Evolutionary conservation across 176 grass and related monocot species (phyloP).

Genomic region (Carex scoparia): DNA sequence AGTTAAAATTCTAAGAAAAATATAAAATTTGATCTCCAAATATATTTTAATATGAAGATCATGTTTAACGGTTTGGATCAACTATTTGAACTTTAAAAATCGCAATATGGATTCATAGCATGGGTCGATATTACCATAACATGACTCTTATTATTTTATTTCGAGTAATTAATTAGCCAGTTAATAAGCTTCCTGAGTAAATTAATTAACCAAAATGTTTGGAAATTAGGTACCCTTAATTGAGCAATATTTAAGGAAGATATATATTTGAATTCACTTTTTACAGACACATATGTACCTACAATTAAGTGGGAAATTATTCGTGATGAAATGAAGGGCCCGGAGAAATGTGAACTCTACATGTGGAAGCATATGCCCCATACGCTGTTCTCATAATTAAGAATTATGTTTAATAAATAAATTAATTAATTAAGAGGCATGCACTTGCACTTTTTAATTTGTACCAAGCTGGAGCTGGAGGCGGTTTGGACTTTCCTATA

Average conservation of each 20-base stretch:
- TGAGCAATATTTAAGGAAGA: neutral
- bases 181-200: neutral
- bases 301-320: neutral
- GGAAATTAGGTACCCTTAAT: constrained; percentile 23
- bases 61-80: too few relatives aligned
- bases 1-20: too few relatives aligned
- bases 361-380: constrained; percentile 13
- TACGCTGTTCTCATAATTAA: constrained; percentile 17
- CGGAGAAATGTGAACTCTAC: constrained; percentile 32
- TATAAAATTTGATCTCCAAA: too few relatives aligned
- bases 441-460: constrained; percentile 11
- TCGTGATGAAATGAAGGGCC: neutral
- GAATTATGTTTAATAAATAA: neutral
- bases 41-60: too few relatives aligned
- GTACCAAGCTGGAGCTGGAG: constrained; percentile 31
- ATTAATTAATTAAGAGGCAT: neutral
- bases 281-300: neutral
- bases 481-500: constrained; percentile 31
- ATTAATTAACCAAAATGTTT: neutral
- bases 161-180: neutral
- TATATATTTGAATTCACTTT: constrained; percentile 2
- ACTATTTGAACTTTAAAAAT: too few relatives aligned
- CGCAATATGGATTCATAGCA: too few relatives aligned
- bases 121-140: too few relatives aligned
- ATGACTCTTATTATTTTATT: too few relatives aligned